These are phyloP conservation scores for Turritis glabra DNA, from an alignment of 345 rosid genomes.

Conservation along the genomic window DNA sequence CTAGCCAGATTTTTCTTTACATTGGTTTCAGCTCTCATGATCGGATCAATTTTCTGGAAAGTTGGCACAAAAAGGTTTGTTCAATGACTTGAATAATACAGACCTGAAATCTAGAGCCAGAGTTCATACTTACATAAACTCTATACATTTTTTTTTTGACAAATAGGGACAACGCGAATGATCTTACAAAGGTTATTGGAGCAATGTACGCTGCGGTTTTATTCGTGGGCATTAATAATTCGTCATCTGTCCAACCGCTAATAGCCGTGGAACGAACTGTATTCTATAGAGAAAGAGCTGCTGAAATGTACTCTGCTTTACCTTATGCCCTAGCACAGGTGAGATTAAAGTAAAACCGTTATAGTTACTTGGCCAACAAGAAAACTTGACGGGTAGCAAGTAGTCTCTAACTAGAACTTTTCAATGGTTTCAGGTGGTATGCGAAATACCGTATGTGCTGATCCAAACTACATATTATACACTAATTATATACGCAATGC, in stretches of 20 bases:
- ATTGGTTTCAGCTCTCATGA: slow-evolving; percentile 48
- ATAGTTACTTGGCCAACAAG: neutral
- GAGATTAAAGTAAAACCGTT: neutral
- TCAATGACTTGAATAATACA: neutral
- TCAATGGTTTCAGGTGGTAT: slow-evolving; percentile 56
- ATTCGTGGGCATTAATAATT: slow-evolving; percentile 68
- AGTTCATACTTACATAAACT: neutral
- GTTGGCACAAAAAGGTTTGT: slow-evolving; percentile 57
- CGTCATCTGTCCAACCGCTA: slow-evolving; percentile 66
- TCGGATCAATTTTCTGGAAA: slow-evolving; percentile 66
- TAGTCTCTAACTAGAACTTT: neutral
- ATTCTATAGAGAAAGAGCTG: slow-evolving; percentile 72
- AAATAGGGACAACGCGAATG: slow-evolving; percentile 45
- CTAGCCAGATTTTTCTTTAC: slow-evolving; percentile 62
- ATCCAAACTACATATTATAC: slow-evolving; percentile 64
- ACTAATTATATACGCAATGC: slow-evolving; percentile 72
- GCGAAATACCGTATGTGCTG: slow-evolving; percentile 69
- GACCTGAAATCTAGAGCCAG: neutral
- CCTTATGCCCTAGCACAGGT: slow-evolving; percentile 75
- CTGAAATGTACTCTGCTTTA: slow-evolving; percentile 70
- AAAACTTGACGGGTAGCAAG: neutral
- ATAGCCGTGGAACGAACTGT: slow-evolving; percentile 70
- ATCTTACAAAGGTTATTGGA: slow-evolving; percentile 65
- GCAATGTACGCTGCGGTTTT: slow-evolving; percentile 68
- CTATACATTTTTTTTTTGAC: neutral